phyloP scores from a whole-genome alignment of 2,329 filamentous ascomycete species.

The Cladosporium oxysporum region DNA sequence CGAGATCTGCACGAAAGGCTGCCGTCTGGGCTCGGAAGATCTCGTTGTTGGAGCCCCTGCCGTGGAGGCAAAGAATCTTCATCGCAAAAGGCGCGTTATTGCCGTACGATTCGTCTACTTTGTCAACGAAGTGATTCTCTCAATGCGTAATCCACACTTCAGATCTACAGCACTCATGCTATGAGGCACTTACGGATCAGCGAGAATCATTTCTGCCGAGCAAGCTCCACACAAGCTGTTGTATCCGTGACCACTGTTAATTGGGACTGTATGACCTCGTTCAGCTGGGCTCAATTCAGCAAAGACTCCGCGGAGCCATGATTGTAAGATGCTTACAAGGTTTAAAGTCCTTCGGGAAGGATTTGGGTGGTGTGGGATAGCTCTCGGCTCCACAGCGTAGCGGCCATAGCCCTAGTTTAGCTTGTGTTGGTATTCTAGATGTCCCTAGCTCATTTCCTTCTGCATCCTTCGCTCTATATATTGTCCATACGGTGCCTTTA shows the following conservation, averaged over 20 bases:
- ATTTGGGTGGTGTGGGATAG: background rate
- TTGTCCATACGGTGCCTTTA: background rate
- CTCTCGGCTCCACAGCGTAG: background rate
- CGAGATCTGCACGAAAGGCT: slow-evolving; percentile 20
- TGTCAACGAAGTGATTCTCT: background rate
- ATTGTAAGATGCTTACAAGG: background rate
- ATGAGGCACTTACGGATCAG: background rate
- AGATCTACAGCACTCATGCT: background rate
- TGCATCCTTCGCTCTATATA: background rate
- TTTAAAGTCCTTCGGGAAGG: background rate
- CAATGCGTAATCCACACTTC: background rate
- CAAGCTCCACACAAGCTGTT: background rate
- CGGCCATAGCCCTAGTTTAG: background rate
- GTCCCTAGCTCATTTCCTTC: background rate
- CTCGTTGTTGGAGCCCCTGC: slow-evolving; percentile 24
- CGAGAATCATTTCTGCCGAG: background rate
- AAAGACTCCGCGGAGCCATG: background rate
- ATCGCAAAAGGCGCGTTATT: background rate
- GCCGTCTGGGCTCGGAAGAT: slow-evolving; percentile 21
- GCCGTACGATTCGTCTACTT: background rate
- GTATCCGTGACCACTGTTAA: background rate
- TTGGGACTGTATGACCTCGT: background rate
- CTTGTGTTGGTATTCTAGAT: background rate
- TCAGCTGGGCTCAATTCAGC: background rate
- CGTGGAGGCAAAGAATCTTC: slow-evolving; percentile 23